These are phyloP conservation scores for Ambrosia hybrid DNA, from an alignment of 140 eudicot genomes.

Conservation along the genomic window DNA sequence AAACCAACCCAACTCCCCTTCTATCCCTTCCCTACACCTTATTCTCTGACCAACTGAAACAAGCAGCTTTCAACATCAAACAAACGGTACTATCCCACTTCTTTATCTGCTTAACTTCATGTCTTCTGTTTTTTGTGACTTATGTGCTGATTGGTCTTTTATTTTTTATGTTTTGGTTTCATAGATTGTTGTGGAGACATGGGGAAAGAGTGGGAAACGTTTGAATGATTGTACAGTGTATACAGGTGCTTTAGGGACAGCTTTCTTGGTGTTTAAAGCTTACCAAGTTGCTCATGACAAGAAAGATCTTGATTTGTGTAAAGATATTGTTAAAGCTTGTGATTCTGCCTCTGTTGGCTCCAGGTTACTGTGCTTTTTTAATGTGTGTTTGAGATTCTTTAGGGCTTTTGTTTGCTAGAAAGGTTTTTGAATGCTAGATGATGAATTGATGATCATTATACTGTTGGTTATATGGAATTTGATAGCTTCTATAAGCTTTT, in stretches of 20 bases:
- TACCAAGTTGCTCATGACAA: conserved; percentile 50
- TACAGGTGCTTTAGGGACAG: conserved; percentile 77
- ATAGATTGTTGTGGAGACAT: conserved; percentile 73
- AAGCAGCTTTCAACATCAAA: conserved; percentile 60
- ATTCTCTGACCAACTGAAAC: conserved; percentile 48
- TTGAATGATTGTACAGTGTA: conserved; percentile 64
- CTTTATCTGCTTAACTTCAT: background rate
- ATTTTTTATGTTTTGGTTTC: background rate
- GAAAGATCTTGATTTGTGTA: conserved; percentile 47
- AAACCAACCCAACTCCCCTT: conserved; percentile 39
- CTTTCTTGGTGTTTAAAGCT: conserved; percentile 61
- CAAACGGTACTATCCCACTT: conserved; percentile 36
- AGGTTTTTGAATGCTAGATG: too few species aligned
- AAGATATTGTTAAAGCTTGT: conserved; percentile 63
- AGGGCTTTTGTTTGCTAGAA: background rate
- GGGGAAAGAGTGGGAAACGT: conserved; percentile 48
- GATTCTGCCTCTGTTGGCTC: conserved; percentile 50
- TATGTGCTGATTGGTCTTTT: background rate
- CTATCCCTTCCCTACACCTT: conserved; percentile 52
- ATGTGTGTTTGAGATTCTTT: background rate
- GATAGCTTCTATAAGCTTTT: background rate
- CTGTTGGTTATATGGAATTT: background rate
- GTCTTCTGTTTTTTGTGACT: too few species aligned
- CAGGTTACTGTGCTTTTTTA: conserved; percentile 33
- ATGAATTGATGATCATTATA: too few species aligned